Evolutionary conservation across 2,329 filamentous ascomycete genomes (phyloP).

Genomic region (Ceratocystis destructans): DNA sequence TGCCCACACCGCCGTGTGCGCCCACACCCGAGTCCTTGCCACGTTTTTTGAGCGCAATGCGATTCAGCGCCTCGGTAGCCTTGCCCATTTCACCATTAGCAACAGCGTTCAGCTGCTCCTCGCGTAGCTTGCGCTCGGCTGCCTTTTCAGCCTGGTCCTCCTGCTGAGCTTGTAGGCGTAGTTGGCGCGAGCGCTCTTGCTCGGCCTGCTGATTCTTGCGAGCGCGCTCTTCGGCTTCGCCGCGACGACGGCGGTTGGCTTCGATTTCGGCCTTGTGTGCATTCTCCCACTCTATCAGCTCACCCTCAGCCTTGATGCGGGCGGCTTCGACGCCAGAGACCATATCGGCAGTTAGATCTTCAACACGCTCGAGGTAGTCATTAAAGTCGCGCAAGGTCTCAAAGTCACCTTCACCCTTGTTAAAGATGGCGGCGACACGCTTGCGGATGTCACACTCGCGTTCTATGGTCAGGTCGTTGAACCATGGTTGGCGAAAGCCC

Average conservation of each 20-base stretch:
- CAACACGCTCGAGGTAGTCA: conserved; percentile 86
- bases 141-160: conserved; percentile 59
- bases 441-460: conserved; percentile 84
- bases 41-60: conserved; percentile 60
- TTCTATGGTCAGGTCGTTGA: conserved; percentile 76
- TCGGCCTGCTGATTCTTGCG: conserved; percentile 53
- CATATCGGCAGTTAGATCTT: conserved; percentile 79
- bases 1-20: background rate
- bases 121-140: conserved; percentile 47
- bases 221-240: conserved; percentile 41
- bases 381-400: conserved; percentile 73
- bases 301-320: conserved; percentile 33
- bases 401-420: conserved; percentile 83
- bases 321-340: conserved; percentile 57
- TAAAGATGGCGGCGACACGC: conserved; percentile 65
- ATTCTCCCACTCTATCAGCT: conserved; percentile 50
- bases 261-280: conserved; percentile 57
- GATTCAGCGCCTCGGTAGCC: conserved; percentile 43
- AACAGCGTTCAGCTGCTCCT: conserved; percentile 57
- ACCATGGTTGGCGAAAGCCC: conserved; percentile 77
- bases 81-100: conserved; percentile 46
- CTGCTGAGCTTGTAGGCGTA: conserved; percentile 44
- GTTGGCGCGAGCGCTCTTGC: conserved; percentile 41
- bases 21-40: conserved; percentile 33
- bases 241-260: conserved; percentile 41